Base-by-base conservation (phyloP, 176 grass and related monocot genomes). In the Bonia amplexicaulis region DNA sequence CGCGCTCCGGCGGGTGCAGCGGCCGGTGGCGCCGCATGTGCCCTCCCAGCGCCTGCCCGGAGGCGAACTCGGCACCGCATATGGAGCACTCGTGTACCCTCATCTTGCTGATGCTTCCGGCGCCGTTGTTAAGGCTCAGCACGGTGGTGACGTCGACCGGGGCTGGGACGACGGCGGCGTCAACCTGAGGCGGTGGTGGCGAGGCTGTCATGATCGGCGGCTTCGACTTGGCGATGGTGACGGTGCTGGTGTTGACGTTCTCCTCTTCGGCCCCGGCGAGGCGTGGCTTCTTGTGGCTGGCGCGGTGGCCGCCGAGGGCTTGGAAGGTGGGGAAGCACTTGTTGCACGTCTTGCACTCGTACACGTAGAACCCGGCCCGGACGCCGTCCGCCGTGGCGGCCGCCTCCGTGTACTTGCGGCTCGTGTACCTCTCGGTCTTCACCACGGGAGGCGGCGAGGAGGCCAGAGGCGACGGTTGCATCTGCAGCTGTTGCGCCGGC, bases 11-110 rank as follows among this genome's bases (percentile, higher is more conserved):
- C 29, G 73, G 74, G 59, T 91, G 84, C 4, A 85, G 80, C n/a
- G 91, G 95, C 48, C 89, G 83, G 87, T 98, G 95, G 59, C 93
- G 89, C 11, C 95, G 78, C 95, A 98, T 98, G 89, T 98, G 95
- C 2, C 95, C 95, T 41, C 95, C 95, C 1, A 98, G 89, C 58
- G 95, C 95, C 83, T 98, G 95, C 57, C 95, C 95, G 22, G 95
- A 91, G 27, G 74, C 73, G 71, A 97, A 97, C 63, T 91, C 91
- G 20, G 94, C 88, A 9, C 86, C 80, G 71, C 94, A 97, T 23
- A 93, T 84, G 17, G 87, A 91, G 73, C 94, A 97, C 89, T 92
- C 81, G 63, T 97, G 94, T 9, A 87, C 69, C 46, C 91, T 70
- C 16, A 79, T 47, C 81, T 84, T 86, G 47, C 0, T 76, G 55